phyloP scores from a whole-genome alignment of 805 yeast genomes.

The Lachancea mirantina region DNA sequence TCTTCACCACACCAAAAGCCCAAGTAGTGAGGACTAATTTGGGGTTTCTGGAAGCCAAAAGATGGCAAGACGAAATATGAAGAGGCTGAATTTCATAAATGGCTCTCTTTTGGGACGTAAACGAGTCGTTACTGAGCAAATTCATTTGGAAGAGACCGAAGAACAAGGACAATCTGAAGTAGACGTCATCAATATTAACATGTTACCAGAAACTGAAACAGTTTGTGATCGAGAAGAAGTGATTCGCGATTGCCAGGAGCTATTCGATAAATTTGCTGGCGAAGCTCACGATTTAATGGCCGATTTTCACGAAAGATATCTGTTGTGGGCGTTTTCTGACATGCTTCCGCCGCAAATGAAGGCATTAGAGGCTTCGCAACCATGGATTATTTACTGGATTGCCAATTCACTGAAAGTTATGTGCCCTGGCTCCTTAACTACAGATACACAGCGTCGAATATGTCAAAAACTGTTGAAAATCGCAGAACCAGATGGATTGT shows the following conservation, averaged over 20 bases:
- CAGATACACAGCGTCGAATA: constrained; percentile 26
- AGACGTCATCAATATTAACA: constrained; percentile 15
- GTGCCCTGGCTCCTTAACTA: constrained; percentile 25
- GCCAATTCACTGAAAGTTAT: constrained; percentile 46
- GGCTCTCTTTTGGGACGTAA: constrained; percentile 20
- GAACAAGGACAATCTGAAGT: constrained; percentile 10
- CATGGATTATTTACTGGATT: constrained; percentile 89
- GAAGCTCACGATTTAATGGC: constrained; percentile 13
- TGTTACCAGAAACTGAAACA: constrained; percentile 27
- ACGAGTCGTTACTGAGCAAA: constrained; percentile 11
- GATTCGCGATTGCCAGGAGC: constrained; percentile 15
- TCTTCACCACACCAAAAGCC: no score
- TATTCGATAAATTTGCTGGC: constrained; percentile 8
- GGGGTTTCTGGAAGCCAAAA: no score
- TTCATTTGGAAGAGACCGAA: constrained; percentile 4
- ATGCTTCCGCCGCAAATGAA: constrained; percentile 46
- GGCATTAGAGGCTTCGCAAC: constrained; percentile 78
- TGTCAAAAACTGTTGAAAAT: constrained; percentile 27
- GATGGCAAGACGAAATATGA: constrained; percentile 2
- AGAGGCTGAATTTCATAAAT: constrained; percentile 12
- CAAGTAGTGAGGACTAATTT: no score
- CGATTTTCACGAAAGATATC: constrained; percentile 38
- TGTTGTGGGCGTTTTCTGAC: constrained; percentile 34
- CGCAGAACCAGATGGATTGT: constrained; percentile 47
- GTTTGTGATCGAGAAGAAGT: constrained; percentile 22